Base-by-base conservation (phyloP, 805 yeast species). In the Priceomyces melissophilus region DNA sequence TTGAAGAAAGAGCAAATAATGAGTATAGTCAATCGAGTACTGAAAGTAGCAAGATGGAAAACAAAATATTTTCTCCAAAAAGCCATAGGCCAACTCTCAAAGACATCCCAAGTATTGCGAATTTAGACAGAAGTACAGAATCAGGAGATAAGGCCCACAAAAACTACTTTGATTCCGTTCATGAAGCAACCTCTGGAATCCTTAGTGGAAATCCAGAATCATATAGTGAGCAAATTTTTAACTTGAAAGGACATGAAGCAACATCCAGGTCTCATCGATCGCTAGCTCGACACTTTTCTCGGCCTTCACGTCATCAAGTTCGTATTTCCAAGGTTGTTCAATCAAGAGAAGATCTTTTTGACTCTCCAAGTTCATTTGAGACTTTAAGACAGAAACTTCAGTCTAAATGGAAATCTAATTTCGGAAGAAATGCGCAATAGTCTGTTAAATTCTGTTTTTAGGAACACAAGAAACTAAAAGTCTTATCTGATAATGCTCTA, bases 11-110 rank as follows among this genome's bases (percentile, higher is more conserved):
- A 25, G 10, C 41, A 23, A 16, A 39, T 10, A 38, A 45, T 14
- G 27, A 34, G 17, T 25, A 39, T 28, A 30, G 32, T 10, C 38
- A 29, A 13, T n/a, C 37, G 8, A 36, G 39, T 10, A 35, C 48
- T 28, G 44, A 43, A 30, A 45, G 50, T 36, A 52, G 54, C 4
- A 43, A 44, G 15, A 44, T 58, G 14, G 63, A 60, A 39, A 47
- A 56, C 26, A 32, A 47, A 16, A 44, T 57, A 10, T 60, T 60
- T 37, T 58, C 63, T 0, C 65, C 65, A 3, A 41, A 48, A 26
- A 48, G 57, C 15, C 63, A 60, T 43, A 37, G 61, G 20, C 60
- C 58, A 1, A 41, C 39, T 3, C 14, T 44, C 10, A 37, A 35
- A 9, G 61, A 58, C 35, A 52, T 58, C 2, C 59, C 60, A 4